A percentile compares a stretch with the other conserved stretches of the same genome.
These are phyloP conservation scores for Symmetrospora coprosmae DNA, from an alignment of 768 basidiomycete species.

Conservation along the genomic window DNA sequence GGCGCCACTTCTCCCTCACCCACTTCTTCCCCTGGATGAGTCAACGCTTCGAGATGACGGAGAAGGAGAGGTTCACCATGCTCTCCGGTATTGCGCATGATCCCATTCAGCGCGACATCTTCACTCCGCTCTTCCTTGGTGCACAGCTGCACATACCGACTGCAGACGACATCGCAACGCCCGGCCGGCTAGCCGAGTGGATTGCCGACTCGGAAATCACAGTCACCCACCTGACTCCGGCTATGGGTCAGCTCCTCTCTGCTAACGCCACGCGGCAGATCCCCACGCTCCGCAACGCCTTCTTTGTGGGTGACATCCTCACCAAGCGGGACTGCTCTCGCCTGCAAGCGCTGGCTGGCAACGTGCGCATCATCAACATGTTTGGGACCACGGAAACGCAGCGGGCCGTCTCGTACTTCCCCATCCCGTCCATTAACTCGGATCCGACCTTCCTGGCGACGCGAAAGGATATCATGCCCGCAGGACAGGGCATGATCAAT, in stretches of 20 bases:
- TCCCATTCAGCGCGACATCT: slow-evolving; percentile 97
- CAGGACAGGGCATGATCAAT: slow-evolving; percentile 92
- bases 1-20: slow-evolving; percentile 85
- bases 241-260: slow-evolving; percentile 96
- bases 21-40: slow-evolving; percentile 99
- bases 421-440: slow-evolving; percentile 65
- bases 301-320: slow-evolving; percentile 97
- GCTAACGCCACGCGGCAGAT: slow-evolving; percentile 71
- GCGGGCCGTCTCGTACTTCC: slow-evolving; percentile 92
- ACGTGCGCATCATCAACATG: slow-evolving; percentile 96
- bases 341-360: slow-evolving; percentile 76
- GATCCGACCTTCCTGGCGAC: slow-evolving; percentile 82
- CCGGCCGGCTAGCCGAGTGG: slow-evolving; percentile 93
- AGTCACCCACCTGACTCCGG: slow-evolving; percentile 94
- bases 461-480: slow-evolving; percentile 95
- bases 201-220: slow-evolving; percentile 84
- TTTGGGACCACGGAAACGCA: slow-evolving; percentile 99
- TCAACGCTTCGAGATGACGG: slow-evolving; percentile 58
- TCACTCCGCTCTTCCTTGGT: slow-evolving; percentile 94
- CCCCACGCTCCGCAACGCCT: slow-evolving; percentile 71
- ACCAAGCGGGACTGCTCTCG: slow-evolving; percentile 95
- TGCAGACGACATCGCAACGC: slow-evolving; percentile 88
- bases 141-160: slow-evolving; percentile 92
- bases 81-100: slow-evolving; percentile 97
- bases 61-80: slow-evolving; percentile 85